phyloP scores from a whole-genome alignment of 495 filamentous ascomycete species.

The Tuber magnatum region DNA sequence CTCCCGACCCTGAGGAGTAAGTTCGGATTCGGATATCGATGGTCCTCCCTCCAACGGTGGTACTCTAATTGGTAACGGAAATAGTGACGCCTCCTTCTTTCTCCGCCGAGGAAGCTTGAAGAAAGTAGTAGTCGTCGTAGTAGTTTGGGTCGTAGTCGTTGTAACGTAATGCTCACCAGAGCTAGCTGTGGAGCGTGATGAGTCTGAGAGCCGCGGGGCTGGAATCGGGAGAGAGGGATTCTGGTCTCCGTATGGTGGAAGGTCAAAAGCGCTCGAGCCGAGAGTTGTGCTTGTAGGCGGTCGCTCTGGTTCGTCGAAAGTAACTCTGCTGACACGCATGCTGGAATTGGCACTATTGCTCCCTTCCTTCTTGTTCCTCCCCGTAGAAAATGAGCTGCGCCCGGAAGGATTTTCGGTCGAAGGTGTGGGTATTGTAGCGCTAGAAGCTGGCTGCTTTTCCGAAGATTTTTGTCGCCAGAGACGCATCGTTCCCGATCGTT shows the following conservation, averaged over 20 bases:
- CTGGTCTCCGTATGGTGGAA: conserved; percentile 52
- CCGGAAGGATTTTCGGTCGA: conserved; percentile 23
- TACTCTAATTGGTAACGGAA: conserved; percentile 67
- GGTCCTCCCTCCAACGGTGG: conserved; percentile 9
- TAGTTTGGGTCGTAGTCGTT: conserved; percentile 55
- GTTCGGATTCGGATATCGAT: conserved; percentile 35
- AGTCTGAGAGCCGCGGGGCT: conserved; percentile 73
- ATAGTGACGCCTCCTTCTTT: conserved; percentile 75
- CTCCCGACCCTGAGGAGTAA: conserved; percentile 25
- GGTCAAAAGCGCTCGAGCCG: conserved; percentile 16
- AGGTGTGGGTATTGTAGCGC: conserved; percentile 10
- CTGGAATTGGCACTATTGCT: conserved; percentile 41
- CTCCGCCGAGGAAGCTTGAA: conserved; percentile 77
- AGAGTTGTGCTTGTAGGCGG: conserved; percentile 35
- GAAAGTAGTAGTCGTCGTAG: conserved; percentile 62
- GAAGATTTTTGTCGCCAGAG: conserved; percentile 34
- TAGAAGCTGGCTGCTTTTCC: conserved; percentile 18
- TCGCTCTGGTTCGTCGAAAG: conserved; percentile 62
- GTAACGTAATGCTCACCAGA: conserved; percentile 59
- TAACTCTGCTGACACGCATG: conserved; percentile 49
- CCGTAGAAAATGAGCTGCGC: conserved; percentile 44
- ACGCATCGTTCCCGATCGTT: conserved; percentile 32
- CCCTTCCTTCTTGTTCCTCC: conserved; percentile 36
- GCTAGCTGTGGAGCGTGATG: conserved; percentile 83
- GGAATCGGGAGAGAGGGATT: conserved; percentile 60